These are phyloP conservation scores for Blastobotrys mokoenaii DNA, from an alignment of 805 yeast species.

Conservation along the genomic window DNA sequence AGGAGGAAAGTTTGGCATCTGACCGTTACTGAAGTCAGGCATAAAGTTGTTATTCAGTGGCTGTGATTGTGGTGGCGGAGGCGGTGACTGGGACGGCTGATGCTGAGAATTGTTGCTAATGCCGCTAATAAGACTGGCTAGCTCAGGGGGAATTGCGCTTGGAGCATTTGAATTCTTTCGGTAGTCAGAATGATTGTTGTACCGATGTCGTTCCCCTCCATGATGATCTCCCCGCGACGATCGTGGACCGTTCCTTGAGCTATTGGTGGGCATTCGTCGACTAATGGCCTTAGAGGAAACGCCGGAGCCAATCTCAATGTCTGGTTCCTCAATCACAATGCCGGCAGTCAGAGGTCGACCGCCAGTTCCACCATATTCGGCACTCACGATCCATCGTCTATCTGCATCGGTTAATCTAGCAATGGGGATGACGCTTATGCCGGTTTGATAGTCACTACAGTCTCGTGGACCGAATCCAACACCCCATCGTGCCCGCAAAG, in stretches of 20 bases:
- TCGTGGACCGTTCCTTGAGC: conserved; percentile 76
- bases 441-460: conserved; percentile 91
- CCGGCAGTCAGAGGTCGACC: conserved; percentile 76
- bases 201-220: neutral
- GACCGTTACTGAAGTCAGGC: conserved; percentile 11
- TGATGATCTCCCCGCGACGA: conserved; percentile 37
- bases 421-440: conserved; percentile 80
- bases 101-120: conserved; percentile 10
- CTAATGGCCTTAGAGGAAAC: conserved; percentile 88
- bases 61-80: too few species aligned
- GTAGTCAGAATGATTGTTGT: neutral
- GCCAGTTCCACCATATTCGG: conserved; percentile 97
- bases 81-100: conserved; percentile 5
- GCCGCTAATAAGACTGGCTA: conserved; percentile 10
- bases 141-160: conserved; percentile 12
- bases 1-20: neutral
- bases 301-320: conserved; percentile 92
- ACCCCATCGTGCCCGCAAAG: conserved; percentile 92
- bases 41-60: conserved; percentile 6
- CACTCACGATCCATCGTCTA: conserved; percentile 74
- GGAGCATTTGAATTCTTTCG: neutral
- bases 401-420: conserved; percentile 91
- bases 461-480: conserved; percentile 99
- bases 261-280: conserved; percentile 85
- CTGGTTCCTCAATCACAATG: conserved; percentile 90